A percentile compares a stretch with the other conserved stretches of the same genome.
Conservation (phyloP, 768 basidiomycete genomes). For the Coprinopsis sp. region DNA sequence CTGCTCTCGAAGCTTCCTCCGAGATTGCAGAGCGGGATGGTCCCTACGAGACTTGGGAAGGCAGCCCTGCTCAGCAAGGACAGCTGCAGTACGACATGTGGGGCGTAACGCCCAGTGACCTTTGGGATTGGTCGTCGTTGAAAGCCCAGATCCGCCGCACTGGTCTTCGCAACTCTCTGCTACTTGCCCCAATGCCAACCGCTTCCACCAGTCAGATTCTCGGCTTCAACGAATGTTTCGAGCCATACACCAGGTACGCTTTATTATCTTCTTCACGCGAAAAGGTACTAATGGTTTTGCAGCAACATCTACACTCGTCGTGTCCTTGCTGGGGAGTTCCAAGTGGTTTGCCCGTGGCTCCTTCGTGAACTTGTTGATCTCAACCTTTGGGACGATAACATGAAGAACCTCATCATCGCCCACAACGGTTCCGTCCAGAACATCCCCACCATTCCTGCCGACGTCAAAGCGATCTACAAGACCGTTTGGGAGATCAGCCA, state of each 20-base stretch:
- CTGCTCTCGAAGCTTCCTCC: constrained; percentile 82
- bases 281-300: constrained; percentile 6
- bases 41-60: constrained; percentile 84
- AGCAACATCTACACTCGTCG: constrained; percentile 99
- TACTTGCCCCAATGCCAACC: constrained; percentile 97
- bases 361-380: constrained; percentile 96
- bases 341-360: constrained; percentile 98
- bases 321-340: constrained; percentile 99
- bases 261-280: constrained; percentile 8
- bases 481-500: constrained; percentile 99
- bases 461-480: constrained; percentile 98
- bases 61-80: constrained; percentile 86
- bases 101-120: constrained; percentile 81
- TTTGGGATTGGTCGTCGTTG: constrained; percentile 92
- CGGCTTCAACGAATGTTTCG: constrained; percentile 98
- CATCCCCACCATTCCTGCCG: constrained; percentile 82
- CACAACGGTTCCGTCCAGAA: constrained; percentile 87
- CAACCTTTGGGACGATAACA: constrained; percentile 94
- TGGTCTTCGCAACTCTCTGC: constrained; percentile 86
- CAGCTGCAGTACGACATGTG: constrained; percentile 93
- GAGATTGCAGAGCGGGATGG: constrained; percentile 81
- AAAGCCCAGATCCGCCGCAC: constrained; percentile 80
- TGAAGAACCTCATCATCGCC: constrained; percentile 99
- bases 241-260: constrained; percentile 88
- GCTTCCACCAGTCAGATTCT: constrained; percentile 98